Conservation (phyloP, 768 basidiomycete genomes). For the Termitomyces sp. region DNA sequence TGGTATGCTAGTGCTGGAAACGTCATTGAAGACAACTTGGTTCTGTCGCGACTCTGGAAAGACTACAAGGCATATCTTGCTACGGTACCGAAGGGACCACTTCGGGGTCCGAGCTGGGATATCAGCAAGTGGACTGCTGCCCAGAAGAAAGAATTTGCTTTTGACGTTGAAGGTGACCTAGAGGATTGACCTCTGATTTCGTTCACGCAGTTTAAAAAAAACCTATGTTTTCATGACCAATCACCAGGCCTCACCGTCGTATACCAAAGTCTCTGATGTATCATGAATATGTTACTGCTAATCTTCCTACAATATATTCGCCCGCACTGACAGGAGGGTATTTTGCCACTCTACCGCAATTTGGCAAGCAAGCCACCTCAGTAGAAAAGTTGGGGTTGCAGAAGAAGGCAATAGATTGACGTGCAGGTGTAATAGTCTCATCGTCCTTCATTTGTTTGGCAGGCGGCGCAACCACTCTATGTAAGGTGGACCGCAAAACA, state of each 20-base stretch:
- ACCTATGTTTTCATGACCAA: neutral
- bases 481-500: slow-evolving; percentile 70
- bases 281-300: slow-evolving; percentile 53
- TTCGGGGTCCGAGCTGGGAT: slow-evolving; percentile 29
- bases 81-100: slow-evolving; percentile 18
- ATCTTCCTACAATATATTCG: slow-evolving; percentile 69
- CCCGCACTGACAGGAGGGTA: slow-evolving; percentile 70
- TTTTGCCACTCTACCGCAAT: slow-evolving; percentile 50
- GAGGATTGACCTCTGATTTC: neutral
- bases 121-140: slow-evolving; percentile 26
- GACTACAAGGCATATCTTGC: slow-evolving; percentile 28
- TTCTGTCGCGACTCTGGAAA: slow-evolving; percentile 28
- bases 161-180: slow-evolving; percentile 10
- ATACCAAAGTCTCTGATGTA: neutral
- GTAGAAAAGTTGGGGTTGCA: slow-evolving; percentile 75
- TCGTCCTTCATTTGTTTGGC: slow-evolving; percentile 39
- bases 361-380: slow-evolving; percentile 66
- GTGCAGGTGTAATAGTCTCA: slow-evolving; percentile 52
- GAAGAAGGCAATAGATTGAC: slow-evolving; percentile 85
- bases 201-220: no score
- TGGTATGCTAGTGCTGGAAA: slow-evolving; percentile 25
- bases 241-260: neutral
- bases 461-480: slow-evolving; percentile 75
- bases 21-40: slow-evolving; percentile 18
- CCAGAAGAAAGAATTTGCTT: slow-evolving; percentile 24